Evolutionary conservation across 2,329 filamentous ascomycete genomes (phyloP).

Genomic region (Diplodia scrobiculata): DNA sequence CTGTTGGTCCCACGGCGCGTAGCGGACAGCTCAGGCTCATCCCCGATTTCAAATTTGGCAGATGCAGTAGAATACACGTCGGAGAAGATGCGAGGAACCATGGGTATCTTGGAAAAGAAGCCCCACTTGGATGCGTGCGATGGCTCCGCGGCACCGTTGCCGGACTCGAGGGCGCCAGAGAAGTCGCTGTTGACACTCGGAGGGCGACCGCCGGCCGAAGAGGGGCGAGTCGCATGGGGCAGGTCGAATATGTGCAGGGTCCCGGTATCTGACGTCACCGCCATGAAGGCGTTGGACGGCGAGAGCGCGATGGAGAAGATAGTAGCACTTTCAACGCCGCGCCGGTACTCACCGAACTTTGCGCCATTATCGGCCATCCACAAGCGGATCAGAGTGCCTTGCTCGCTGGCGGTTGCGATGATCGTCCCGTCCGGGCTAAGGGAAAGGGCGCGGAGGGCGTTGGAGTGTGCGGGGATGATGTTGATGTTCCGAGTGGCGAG

Average conservation of each 20-base stretch:
- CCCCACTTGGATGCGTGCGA: slow-evolving; percentile 74
- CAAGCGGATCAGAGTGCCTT: slow-evolving; percentile 85
- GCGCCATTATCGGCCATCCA: slow-evolving; percentile 80
- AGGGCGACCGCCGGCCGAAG: slow-evolving; percentile 32
- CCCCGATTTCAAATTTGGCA: slow-evolving; percentile 78
- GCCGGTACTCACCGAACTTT: slow-evolving; percentile 78
- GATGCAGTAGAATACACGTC: slow-evolving; percentile 86
- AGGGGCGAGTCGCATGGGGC: slow-evolving; percentile 45
- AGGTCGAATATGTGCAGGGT: slow-evolving; percentile 94
- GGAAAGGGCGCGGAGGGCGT: slow-evolving; percentile 73
- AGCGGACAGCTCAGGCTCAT: slow-evolving; percentile 58
- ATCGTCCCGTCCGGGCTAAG: slow-evolving; percentile 78
- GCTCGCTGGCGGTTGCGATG: slow-evolving; percentile 87
- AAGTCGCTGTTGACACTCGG: slow-evolving; percentile 30
- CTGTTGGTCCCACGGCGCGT: slow-evolving; percentile 35
- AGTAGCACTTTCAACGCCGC: slow-evolving; percentile 83
- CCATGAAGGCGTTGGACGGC: slow-evolving; percentile 75
- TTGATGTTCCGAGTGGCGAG: slow-evolving; percentile 77
- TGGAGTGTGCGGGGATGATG: slow-evolving; percentile 89
- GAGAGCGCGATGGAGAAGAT: slow-evolving; percentile 89
- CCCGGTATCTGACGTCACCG: slow-evolving; percentile 94
- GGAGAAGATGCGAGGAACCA: slow-evolving; percentile 83
- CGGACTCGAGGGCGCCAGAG: slow-evolving; percentile 27
- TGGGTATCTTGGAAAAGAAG: slow-evolving; percentile 76
- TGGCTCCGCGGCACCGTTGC: slow-evolving; percentile 33